A percentile compares a stretch with the other conserved stretches of the same genome.
phyloP scores from a whole-genome alignment of 768 basidiomycete genomes.

The Boletus vermiculosoides region DNA sequence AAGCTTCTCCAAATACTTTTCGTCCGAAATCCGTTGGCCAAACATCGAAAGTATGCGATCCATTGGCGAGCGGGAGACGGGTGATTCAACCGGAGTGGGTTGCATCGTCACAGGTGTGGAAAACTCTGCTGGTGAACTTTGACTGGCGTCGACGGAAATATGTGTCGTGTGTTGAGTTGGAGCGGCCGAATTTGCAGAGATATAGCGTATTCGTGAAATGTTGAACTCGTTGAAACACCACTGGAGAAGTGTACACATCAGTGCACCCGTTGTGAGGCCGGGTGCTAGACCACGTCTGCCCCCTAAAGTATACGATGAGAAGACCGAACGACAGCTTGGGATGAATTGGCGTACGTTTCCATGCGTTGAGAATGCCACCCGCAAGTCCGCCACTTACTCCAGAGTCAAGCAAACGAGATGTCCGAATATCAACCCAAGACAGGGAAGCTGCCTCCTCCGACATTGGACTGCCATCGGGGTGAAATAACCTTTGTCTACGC shows the following conservation, averaged over 20 bases:
- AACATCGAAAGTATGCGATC: conserved; percentile 39
- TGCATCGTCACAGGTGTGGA: conserved; percentile 5
- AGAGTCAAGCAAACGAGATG: conserved; percentile 63
- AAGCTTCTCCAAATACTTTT: conserved; percentile 65
- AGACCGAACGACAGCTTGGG: neutral
- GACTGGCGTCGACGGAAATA: neutral
- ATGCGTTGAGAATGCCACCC: conserved; percentile 56
- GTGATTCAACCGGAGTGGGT: conserved; percentile 14
- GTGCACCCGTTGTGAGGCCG: conserved; percentile 58
- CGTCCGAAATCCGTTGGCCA: conserved; percentile 56
- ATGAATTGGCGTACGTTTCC: conserved; percentile 49
- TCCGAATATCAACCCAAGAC: conserved; percentile 55
- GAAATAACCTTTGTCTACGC: conserved; percentile 35
- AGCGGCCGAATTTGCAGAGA: conserved; percentile 35
- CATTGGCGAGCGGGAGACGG: conserved; percentile 19
- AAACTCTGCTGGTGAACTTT: conserved; percentile 1
- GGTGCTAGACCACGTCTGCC: conserved; percentile 56
- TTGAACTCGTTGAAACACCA: conserved; percentile 66
- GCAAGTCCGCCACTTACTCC: conserved; percentile 69
- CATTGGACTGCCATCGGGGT: conserved; percentile 22
- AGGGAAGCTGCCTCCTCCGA: conserved; percentile 16
- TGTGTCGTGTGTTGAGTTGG: neutral
- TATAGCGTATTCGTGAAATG: conserved; percentile 57
- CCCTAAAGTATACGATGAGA: conserved; percentile 41
- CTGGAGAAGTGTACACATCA: conserved; percentile 63